These are phyloP conservation scores for Lojkania enalia DNA, from an alignment of 2,329 filamentous ascomycete genomes.

Conservation along the genomic window DNA sequence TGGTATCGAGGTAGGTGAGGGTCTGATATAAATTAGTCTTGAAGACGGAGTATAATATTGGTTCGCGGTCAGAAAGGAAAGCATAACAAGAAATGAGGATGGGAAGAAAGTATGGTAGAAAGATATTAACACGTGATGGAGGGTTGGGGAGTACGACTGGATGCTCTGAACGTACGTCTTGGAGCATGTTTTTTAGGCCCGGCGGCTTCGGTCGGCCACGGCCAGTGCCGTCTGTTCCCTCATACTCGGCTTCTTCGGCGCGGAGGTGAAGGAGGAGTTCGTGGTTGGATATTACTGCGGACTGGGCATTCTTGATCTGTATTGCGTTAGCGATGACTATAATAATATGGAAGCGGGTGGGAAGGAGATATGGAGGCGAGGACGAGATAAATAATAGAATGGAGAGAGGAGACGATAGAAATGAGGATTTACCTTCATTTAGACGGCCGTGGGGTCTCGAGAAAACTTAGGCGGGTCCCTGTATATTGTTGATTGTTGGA, in stretches of 20 bases:
- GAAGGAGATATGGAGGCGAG: background rate
- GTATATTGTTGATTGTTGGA: too few species aligned
- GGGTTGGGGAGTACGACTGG: background rate
- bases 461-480: too few species aligned
- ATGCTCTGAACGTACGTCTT: conserved; percentile 60
- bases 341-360: too few species aligned
- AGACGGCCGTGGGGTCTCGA: too few species aligned
- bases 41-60: background rate
- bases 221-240: conserved; percentile 26
- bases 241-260: conserved; percentile 39
- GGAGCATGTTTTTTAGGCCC: conserved; percentile 64
- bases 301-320: conserved; percentile 70
- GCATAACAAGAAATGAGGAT: background rate
- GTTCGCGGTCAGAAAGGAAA: background rate
- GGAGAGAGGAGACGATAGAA: background rate
- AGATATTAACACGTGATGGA: background rate
- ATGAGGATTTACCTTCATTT: too few species aligned
- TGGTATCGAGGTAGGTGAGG: conserved; percentile 52
- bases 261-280: conserved; percentile 62
- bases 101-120: background rate
- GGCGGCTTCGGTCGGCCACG: conserved; percentile 41
- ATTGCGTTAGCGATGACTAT: background rate
- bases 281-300: conserved; percentile 70
- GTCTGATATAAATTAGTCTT: too few species aligned
- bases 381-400: background rate